These are phyloP conservation scores for Erythrophleum fordii DNA, from an alignment of 306 rosid species.

Conservation along the genomic window DNA sequence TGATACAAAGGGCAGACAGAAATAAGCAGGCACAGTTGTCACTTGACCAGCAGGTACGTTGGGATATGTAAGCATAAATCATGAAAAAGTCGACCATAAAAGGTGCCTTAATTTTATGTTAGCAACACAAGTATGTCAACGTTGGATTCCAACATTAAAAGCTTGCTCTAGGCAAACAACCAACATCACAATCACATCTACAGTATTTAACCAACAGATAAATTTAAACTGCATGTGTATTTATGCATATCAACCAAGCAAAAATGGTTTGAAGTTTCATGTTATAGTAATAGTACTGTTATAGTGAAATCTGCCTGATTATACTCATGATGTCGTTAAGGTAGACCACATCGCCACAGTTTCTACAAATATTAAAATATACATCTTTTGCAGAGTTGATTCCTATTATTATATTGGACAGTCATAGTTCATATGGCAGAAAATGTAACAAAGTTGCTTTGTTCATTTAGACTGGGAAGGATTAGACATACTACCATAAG, in stretches of 20 bases:
- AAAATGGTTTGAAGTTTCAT: neutral
- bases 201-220: neutral
- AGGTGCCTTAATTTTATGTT: slow-evolving; percentile 8
- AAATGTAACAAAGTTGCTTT: neutral
- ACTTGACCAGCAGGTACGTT: neutral
- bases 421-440: neutral
- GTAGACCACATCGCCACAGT: neutral
- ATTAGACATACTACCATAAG: slow-evolving; percentile 54
- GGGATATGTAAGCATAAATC: neutral
- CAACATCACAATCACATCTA: neutral
- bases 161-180: neutral
- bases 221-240: neutral
- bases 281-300: neutral
- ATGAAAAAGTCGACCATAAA: neutral
- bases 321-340: neutral
- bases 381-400: neutral
- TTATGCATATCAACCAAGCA: neutral
- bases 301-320: neutral
- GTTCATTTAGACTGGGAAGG: neutral
- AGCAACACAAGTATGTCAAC: slow-evolving; percentile 29
- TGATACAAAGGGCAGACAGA: slow-evolving; percentile 18
- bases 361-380: neutral
- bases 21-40: slow-evolving; percentile 21
- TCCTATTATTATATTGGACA: neutral
- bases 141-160: slow-evolving; percentile 20